Evolutionary conservation across 306 rosid species (phyloP).

Genomic region (Lagenaria siceraria): DNA sequence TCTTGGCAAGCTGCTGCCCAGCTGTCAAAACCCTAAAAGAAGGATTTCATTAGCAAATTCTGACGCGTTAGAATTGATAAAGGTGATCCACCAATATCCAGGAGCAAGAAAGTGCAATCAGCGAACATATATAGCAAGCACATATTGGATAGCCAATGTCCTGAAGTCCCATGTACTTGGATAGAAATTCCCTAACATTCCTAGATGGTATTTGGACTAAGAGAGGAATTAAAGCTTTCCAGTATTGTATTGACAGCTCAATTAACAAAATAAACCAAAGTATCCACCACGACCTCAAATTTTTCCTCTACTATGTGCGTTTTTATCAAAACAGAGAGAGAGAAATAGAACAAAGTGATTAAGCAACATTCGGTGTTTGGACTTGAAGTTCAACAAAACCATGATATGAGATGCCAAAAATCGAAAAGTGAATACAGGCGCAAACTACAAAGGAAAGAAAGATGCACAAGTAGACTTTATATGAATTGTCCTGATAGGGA

Average conservation of each 20-base stretch:
- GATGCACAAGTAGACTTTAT: background rate
- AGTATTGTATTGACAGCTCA: background rate
- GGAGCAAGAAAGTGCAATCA: background rate
- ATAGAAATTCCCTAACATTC: background rate
- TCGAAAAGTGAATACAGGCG: background rate
- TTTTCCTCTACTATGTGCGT: background rate
- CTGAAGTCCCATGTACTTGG: background rate
- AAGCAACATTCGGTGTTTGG: background rate
- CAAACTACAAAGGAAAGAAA: background rate
- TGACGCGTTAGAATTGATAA: background rate
- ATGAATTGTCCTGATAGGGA: background rate
- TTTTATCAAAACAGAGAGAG: background rate
- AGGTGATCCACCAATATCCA: background rate
- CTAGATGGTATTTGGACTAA: background rate
- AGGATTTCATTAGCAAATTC: background rate
- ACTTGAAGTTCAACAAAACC: background rate
- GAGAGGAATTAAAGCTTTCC: background rate
- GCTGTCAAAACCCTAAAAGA: slow-evolving; percentile 65
- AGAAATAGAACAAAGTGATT: background rate
- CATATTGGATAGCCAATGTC: background rate
- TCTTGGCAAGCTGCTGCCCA: slow-evolving; percentile 87
- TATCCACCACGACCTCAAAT: background rate
- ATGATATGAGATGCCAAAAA: background rate
- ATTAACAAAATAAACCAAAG: background rate
- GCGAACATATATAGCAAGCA: background rate